Base-by-base conservation (phyloP, 495 filamentous ascomycete species). In the Parathielavia appendiculata region DNA sequence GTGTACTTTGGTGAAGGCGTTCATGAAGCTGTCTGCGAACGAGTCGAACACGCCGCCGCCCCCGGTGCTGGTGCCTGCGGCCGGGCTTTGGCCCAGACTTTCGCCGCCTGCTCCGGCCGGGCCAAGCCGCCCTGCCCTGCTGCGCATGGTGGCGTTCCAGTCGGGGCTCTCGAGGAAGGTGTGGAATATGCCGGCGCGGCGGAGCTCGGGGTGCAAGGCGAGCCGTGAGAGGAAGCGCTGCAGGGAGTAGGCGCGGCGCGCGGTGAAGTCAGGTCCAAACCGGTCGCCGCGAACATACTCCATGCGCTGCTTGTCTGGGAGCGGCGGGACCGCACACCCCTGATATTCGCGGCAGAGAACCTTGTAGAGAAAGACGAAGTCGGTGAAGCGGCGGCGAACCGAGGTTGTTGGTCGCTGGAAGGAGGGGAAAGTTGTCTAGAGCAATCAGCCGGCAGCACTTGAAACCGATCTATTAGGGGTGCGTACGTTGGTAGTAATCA, bases 301-400 rank as follows among this genome's bases (percentile, higher is more conserved):
- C 89, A 98, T 93, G 70, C 95, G 95, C 79, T 97, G 92, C 75
- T 98, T 98, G 71, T 97, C 93, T 46, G 93, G 93, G 57, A 97
- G 78, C 48, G 93, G 93, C 40, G 93, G 93, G 13, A 98, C 91
- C 43, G 93, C 95, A 75, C 85, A 90, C 69, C 86, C 87, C 35
- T 91, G 90, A 66, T 91, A 97, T 66, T 97, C 90, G 63, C 84
- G 83, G 54, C 78, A 85, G 41, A 98, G 83, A 32, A 84, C 84
- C 72, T 96, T 97, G 79, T 89, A 96, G 55, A 98, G 85, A 69
- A 96, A 98, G 59, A 95, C 87, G 70, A 98, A 98, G 72, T 98
- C 93, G 55, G 91, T 96, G 70, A 96, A 98, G 61, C 93, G 87
- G 59, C 93, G 83, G 54, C 95, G 89, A 41, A 95, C 88, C 30